Evolutionary conservation across 805 yeast species (phyloP), one percentile per base, ranked within the genome.

Genomic region (Nakazawaea molendinolei): DNA sequence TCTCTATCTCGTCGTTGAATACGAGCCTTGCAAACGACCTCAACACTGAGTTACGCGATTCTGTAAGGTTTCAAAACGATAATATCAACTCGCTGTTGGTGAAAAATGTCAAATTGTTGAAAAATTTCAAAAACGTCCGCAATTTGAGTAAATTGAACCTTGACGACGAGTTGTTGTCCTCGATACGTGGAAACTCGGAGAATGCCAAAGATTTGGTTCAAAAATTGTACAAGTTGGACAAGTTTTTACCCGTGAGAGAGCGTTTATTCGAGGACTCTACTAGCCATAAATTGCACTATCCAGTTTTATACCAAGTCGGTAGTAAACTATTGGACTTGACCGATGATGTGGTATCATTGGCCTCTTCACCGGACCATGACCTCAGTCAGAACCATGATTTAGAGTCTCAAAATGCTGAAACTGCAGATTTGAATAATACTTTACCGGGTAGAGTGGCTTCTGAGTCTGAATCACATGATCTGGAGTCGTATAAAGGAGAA

Each of bases 201-300:
- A 49, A 42, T 25, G 35, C 58, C 3, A 53, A 55, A 26, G 35
- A 39, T 3, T 35, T 56, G 14, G 44, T 60, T 2, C 38, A 43
- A 5, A 52, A 53, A 34, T 40, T 67, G 23, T 49, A 52, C 23
- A 43, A 37, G 13, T 44, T 67, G 8, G 76, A 71, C 40, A 24
- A 44, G 7, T 45, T 45, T 17, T 42, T 71, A 33, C 62, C 68
- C 0, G 37, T 43, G 7, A 54, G 56, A 23, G 67, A 61, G 21
- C 51, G 67, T 28, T 48, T 68, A 12, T 53, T 63, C 19, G 48
- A 55, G 10, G 40, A 51, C 4, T 53, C 56, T 15, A 55, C 63
- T 6, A 56, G 67, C 2, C 67, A 69, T 48, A 53, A 57, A 39
- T 49, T 48, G 13, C 76, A 71, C 44, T 72, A 67, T 47, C 67